phyloP scores from a whole-genome alignment of 805 yeast species.

The Ogataea thermomethanolica region DNA sequence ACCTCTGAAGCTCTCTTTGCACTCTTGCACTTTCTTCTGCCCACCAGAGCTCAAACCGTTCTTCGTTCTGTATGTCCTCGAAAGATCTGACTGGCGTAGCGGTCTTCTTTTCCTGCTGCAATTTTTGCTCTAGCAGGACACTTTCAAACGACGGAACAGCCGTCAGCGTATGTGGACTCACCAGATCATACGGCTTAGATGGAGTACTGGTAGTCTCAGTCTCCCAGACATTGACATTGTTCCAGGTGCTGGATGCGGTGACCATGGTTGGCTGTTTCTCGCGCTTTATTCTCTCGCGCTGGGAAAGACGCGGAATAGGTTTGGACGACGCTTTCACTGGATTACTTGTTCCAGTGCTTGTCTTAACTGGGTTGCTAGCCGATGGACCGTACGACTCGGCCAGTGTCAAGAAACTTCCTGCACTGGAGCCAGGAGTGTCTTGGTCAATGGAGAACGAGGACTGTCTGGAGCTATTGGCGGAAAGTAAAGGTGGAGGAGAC shows the following conservation, averaged over 20 bases:
- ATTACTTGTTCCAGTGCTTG: slow-evolving; percentile 4
- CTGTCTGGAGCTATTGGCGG: slow-evolving; percentile 1
- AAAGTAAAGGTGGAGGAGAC: neutral
- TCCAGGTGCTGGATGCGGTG: slow-evolving; percentile 8
- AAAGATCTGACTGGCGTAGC: slow-evolving; percentile 37
- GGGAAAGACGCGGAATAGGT: slow-evolving; percentile 47
- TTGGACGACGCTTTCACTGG: slow-evolving; percentile 32
- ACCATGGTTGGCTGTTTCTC: slow-evolving; percentile 10
- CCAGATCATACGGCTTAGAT: slow-evolving; percentile 5
- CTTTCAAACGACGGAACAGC: slow-evolving; percentile 29
- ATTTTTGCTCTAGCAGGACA: slow-evolving; percentile 23
- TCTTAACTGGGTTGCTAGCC: slow-evolving; percentile 3
- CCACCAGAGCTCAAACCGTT: slow-evolving; percentile 89
- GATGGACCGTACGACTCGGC: slow-evolving; percentile 10
- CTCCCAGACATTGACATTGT: slow-evolving; percentile 6
- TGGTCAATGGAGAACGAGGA: slow-evolving; percentile 6
- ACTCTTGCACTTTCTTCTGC: slow-evolving; percentile 68
- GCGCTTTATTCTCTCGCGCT: slow-evolving; percentile 52
- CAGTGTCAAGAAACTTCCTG: slow-evolving; percentile 8
- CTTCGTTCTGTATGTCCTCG: slow-evolving; percentile 74
- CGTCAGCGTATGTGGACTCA: slow-evolving; percentile 6
- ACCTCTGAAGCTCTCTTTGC: slow-evolving; percentile 41
- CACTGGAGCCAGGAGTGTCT: slow-evolving; percentile 8
- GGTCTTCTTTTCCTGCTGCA: slow-evolving; percentile 27
- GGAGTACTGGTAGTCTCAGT: neutral